Evolutionary conservation across 257 asterid genomes (phyloP), one percentile per base, ranked within the genome.

Genomic region (Nicotiana attenuata): DNA sequence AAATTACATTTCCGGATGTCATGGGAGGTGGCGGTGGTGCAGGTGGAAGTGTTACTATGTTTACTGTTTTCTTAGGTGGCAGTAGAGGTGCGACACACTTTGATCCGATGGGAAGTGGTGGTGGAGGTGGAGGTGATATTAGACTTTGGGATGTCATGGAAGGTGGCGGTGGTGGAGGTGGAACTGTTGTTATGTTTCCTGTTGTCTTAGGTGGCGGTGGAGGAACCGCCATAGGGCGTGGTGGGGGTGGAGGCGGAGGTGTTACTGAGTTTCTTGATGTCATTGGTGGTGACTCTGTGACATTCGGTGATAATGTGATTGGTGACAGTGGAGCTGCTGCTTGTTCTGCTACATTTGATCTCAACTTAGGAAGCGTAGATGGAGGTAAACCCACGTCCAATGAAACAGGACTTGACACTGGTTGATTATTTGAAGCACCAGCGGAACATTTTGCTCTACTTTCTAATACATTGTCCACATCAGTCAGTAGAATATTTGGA

Each of bases 371-470:
- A 20, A 84, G 87, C 29, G 86, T 60, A 53, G 83, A 33, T 38
- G 85, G 82, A 28, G 86, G 89, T 81, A 76, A 83, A 82, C 73
- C 33, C 67, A 80, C 53, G 68, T 81, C 87, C 55, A 41, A 66
- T 53, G 81, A 53, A n/a, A 61, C 22, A 17, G 85, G 59, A 78
- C 80, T 41, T 31, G 87, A 47, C 52, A 76, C 84, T 55, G 69
- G 50, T 59, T 85, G 47, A 45, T 33, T 52, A 67, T 20, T 26
- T 3, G 56, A n/a, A 31, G 65, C 50, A 55, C 50, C 76, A 52
- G 24, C 77, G 84, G 59, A 76, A 5, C 81, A 81, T 73, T 65
- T 82, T 33, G 82, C 87, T 64, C 5, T 17, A 10, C 68, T 57
- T 29, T 47, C 84, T n/a, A 11, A 81, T 69, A 60, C 41, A 81